Base-by-base conservation (phyloP, 768 basidiomycete genomes). In the Lactarius hengduanensis region DNA sequence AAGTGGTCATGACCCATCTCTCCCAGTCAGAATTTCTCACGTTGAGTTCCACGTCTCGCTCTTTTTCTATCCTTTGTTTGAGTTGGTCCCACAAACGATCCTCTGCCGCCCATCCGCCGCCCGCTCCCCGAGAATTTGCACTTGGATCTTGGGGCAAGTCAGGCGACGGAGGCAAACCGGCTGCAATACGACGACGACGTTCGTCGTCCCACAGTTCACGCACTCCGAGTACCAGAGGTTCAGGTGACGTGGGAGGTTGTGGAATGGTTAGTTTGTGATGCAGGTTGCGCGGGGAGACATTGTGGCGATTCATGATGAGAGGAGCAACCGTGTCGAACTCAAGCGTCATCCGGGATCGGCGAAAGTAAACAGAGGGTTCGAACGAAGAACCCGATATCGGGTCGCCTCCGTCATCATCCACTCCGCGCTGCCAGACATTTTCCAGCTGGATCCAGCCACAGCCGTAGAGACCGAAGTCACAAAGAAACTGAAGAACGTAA, bases 171-270 rank as follows among this genome's bases (percentile, higher is more conserved):
- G 84, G 73, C 40, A 95, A 80, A 1, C 94, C 94, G 40, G 82
- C 83, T 4, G 80, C 81, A 30, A 76, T 75, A 22, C 96, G 82
- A 10, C 94, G 85, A 13, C 81, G 81, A n/a, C 91, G 85, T 77
- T 99, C 96, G 72, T 98, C 95, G 59, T 96, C 92, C 96, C 96
- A 99, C 2, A 98, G 81, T 77, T 98, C 96, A 68, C 92, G 87
- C 56, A 98, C 91, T 72, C 93, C 89, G 50, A 88, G 80, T 7
- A 99, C 90, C 32, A 96, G 82, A 54, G 91, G 92, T 70, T 92
- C 91, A 13, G 81, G 69, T 62, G 86, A 74, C 18, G 82, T 71
- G 50, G 78, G 72, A 22, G 84, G 77, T 38, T 81, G 76, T 62
- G 89, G 85, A 66, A 94, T 91, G 32, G 74, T 69, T 54, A 89